A percentile compares a stretch with the other conserved stretches of the same genome.
Conservation (phyloP, 805 yeast species). For the Yamadazyma sp. region DNA sequence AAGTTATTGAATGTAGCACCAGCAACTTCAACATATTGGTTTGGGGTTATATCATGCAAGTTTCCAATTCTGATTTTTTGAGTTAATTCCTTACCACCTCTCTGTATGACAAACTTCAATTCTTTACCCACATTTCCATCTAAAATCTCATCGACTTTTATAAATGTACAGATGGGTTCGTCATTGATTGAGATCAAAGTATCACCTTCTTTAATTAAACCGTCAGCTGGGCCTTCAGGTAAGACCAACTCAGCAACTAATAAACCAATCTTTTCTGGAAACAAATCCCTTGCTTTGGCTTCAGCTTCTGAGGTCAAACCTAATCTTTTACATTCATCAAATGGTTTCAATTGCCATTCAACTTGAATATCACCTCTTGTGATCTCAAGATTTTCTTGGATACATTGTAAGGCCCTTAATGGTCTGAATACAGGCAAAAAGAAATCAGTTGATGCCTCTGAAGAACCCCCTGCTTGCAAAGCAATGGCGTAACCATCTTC, state of each 20-base stretch:
- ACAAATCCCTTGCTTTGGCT: slow-evolving; percentile 57
- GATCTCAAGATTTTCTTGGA: slow-evolving; percentile 57
- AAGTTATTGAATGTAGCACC: slow-evolving; percentile 86
- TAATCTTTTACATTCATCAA: slow-evolving; percentile 83
- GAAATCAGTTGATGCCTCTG: slow-evolving; percentile 90
- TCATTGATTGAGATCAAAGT: slow-evolving; percentile 72
- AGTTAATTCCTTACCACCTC: slow-evolving; percentile 64
- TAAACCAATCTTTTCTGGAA: slow-evolving; percentile 76
- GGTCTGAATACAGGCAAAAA: slow-evolving; percentile 85
- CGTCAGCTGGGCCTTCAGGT: slow-evolving; percentile 83
- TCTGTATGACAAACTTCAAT: slow-evolving; percentile 58
- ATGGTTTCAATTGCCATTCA: slow-evolving; percentile 84
- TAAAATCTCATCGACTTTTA: slow-evolving; percentile 77
- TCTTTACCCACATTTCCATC: slow-evolving; percentile 65
- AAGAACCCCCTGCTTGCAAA: slow-evolving; percentile 89
- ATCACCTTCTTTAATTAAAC: slow-evolving; percentile 78
- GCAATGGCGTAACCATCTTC: slow-evolving; percentile 87
- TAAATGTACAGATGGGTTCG: slow-evolving; percentile 60
- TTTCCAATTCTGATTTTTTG: slow-evolving; percentile 62
- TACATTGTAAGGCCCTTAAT: slow-evolving; percentile 71
- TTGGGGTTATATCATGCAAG: slow-evolving; percentile 79
- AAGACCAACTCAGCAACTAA: slow-evolving; percentile 78
- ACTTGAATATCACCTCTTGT: slow-evolving; percentile 91
- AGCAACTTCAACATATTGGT: slow-evolving; percentile 72
- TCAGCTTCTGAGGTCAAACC: slow-evolving; percentile 80